Conservation (phyloP, 2,329 filamentous ascomycete species). For the Penicillium sp. region DNA sequence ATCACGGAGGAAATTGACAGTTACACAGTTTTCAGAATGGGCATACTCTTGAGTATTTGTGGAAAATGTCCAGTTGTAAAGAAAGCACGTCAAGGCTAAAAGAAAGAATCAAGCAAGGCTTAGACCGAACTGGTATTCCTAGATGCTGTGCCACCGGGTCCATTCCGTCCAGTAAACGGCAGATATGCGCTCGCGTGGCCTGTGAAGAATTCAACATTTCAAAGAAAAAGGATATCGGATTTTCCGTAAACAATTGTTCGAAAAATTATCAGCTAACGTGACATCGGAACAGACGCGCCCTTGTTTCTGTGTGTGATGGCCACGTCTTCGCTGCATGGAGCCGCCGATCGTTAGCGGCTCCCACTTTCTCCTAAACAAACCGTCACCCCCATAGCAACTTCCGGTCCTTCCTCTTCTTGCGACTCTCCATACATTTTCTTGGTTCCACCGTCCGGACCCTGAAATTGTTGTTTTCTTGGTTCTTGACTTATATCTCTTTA, state of each 20-base stretch:
- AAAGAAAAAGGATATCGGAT: constrained; percentile 1
- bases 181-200: constrained; percentile 14
- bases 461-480: not conserved
- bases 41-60: not conserved
- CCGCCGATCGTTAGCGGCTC: constrained; percentile 27
- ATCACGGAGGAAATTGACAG: not conserved
- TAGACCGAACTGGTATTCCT: constrained; percentile 9
- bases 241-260: not conserved
- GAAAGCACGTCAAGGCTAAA: not conserved
- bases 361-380: constrained; percentile 26
- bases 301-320: constrained; percentile 19
- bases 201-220: constrained; percentile 13
- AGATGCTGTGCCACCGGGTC: constrained; percentile 14
- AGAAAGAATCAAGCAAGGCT: not conserved
- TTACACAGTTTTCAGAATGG: not conserved
- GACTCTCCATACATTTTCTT: constrained; percentile 7
- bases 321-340: constrained; percentile 26
- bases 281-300: not conserved
- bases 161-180: constrained; percentile 4
- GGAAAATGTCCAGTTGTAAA: not conserved
- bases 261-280: not conserved
- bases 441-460: not conserved
- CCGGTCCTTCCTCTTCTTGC: constrained; percentile 7
- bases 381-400: constrained; percentile 13
- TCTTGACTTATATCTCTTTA: not conserved